Base-by-base conservation (phyloP, 768 basidiomycete genomes). In the Pulveroboletus ravenelii region DNA sequence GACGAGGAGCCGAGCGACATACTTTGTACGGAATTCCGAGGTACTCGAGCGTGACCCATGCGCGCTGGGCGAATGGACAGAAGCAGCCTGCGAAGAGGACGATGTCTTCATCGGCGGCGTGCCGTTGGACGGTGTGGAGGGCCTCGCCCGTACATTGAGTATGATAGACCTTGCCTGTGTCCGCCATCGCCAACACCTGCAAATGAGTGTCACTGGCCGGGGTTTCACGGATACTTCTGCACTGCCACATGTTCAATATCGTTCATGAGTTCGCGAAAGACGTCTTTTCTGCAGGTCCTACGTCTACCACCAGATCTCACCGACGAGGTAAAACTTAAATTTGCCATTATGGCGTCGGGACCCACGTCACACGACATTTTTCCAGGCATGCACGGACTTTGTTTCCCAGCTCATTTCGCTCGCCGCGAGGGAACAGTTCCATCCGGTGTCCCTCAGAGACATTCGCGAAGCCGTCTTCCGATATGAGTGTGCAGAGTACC, bases 51-150 rank as follows among this genome's bases (percentile, higher is more conserved):
- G 81, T 77, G 17, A 82, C 75, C 89, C 90, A 93, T 2, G 80
- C 86, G 14, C 89, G 75, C 65, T 91, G 88, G 2, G 90, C 88
- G 61, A 90, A 91, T 0, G 87, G 87, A 62, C 87, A 89, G 61
- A 88, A 88, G 62, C 85, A 88, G 46, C 79, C 76, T 9, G 74
- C 82, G 56, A 88, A 90, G 20, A 92, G 72, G 1, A 79, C 84
- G 53, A 87, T 80, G 46, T 81, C 76, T 58, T 75, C 65, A 3
- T 75, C 70, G 13, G 54, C 59, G 18, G 63, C 50, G 35, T 86
- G 87, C 0, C 62, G 67, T 20, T 78, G 65, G 14, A 74, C 81
- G 0, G 85, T 89, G 3, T 73, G 68, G 17, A 84, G 69, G 0
- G 87, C 87, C 6, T 59, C 61, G 10, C 79, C 79, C 0, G 77